These are phyloP conservation scores for Talaromyces atroroseus DNA, from an alignment of 2,329 filamentous ascomycete species.

Conservation along the genomic window DNA sequence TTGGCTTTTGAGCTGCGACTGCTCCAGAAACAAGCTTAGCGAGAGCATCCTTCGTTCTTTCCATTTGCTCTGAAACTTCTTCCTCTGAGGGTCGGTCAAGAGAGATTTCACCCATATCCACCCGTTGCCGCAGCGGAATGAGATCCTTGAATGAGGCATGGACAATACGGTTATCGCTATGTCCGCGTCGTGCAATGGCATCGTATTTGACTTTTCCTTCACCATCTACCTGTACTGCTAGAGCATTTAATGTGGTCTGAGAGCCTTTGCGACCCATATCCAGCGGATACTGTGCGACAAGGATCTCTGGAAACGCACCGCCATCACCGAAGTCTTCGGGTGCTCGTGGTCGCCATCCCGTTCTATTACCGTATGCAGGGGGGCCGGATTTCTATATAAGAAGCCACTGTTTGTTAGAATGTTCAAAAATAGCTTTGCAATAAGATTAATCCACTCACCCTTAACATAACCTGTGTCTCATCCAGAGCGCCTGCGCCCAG, in stretches of 20 bases:
- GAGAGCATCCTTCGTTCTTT: constrained; percentile 82
- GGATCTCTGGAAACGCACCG: constrained; percentile 89
- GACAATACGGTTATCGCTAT: constrained; percentile 75
- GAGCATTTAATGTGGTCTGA: constrained; percentile 69
- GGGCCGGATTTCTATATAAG: constrained; percentile 65
- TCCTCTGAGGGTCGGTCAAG: constrained; percentile 79
- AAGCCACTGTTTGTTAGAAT: background rate
- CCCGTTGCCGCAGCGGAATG: constrained; percentile 86
- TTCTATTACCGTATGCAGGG: constrained; percentile 78
- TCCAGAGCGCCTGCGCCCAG: constrained; percentile 74
- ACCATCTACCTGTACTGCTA: constrained; percentile 84
- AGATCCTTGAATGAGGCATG: constrained; percentile 96
- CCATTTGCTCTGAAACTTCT: constrained; percentile 74
- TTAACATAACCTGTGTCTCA: constrained; percentile 77
- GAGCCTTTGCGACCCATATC: constrained; percentile 83
- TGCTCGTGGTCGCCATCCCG: constrained; percentile 82
- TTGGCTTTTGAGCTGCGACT: constrained; percentile 87
- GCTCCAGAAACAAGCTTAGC: constrained; percentile 77
- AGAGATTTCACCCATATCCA: constrained; percentile 86
- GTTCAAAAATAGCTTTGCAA: background rate
- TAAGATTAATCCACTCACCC: constrained; percentile 43
- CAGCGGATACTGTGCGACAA: constrained; percentile 89
- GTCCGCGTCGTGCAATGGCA: constrained; percentile 84
- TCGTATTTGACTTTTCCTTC: constrained; percentile 96
- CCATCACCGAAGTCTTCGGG: constrained; percentile 94